These are phyloP conservation scores for Cucumis melo DNA, from an alignment of 306 rosid species.

Conservation along the genomic window DNA sequence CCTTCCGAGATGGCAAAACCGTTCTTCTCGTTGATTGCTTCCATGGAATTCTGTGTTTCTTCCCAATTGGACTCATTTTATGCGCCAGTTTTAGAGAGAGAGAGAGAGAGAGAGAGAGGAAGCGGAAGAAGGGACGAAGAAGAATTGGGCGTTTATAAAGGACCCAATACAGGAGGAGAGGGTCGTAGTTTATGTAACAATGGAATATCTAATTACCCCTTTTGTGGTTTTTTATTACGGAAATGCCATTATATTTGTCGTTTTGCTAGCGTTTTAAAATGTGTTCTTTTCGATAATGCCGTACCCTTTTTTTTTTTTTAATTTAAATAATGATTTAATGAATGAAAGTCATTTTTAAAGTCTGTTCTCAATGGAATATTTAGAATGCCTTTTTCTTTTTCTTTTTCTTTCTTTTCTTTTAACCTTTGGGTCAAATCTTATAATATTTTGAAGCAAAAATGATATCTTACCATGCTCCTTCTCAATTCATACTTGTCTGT, in stretches of 20 bases:
- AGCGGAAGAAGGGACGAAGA: no score
- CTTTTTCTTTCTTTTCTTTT: constrained; percentile 10
- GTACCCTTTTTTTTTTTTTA: neutral
- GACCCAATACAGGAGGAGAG: neutral
- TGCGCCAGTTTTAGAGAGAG: neutral
- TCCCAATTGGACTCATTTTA: constrained; percentile 41
- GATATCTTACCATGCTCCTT: no score
- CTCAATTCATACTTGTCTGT: no score
- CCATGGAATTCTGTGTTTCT: constrained; percentile 21
- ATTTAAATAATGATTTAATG: neutral
- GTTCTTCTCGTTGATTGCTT: constrained; percentile 12
- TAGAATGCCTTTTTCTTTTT: constrained; percentile 16
- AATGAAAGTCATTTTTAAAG: constrained; percentile 6
- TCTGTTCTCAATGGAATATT: constrained; percentile 6
- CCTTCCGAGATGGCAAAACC: constrained; percentile 4
- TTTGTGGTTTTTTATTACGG: constrained; percentile 18
- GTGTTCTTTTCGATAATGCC: neutral
- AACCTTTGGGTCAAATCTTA: neutral
- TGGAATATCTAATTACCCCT: constrained; percentile 19
- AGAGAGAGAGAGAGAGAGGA: no score
- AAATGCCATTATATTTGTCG: constrained; percentile 32
- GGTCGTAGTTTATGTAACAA: constrained; percentile 49
- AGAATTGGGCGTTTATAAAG: neutral
- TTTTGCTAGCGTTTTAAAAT: neutral
- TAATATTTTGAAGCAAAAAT: neutral